Base-by-base conservation (phyloP, 208 protist genomes). In the Kentomonas sorsogonicus region DNA sequence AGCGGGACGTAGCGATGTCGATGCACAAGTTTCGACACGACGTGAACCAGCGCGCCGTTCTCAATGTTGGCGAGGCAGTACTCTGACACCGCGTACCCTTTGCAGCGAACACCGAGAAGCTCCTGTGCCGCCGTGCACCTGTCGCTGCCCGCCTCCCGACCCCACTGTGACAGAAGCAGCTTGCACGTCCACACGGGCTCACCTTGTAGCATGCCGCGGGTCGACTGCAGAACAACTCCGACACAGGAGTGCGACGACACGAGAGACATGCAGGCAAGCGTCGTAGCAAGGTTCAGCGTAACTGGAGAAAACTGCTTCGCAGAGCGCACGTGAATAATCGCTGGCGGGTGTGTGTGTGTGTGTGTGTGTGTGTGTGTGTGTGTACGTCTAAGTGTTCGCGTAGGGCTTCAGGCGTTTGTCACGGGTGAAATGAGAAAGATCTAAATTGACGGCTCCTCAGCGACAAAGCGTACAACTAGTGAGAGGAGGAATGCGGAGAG, bases 11-110 rank as follows among this genome's bases (percentile, higher is more conserved):
- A 95, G 30, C 72, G 77, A 1, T 79, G 83, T 23, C 72, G 72
- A 51, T 89, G 79, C 25, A 92, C 72, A 1, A 92, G 66, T 61
- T 85, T 89, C 20, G 83, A 79, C 22, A 86, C 81, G 41, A 91
- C 83, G 67, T 91, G 85, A 2, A 95, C 71, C n/a, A 92, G 13
- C 15, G 68, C 72, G 23, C 84, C 84, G 11, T 92, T 72, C 9
- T 59, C 50, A 43, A 95, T 30, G 20, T 79, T 57, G 16, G 44
- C 50, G 40, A 66, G 34, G 69, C 84, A 88, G 64, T 81, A 91
- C 33, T 65, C 53, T 20, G 77, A 72, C 48, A 82, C 70, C 1
- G 63, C 54, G 20, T 47, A 58, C 10, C 88, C 88, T 44, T 75
- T 66, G 64, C 84, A 92, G 5, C 81, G 79, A 29, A 94, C 36